Evolutionary conservation across 1,139 yeast species (phyloP), one percentile per base, ranked within the genome.

Genomic region (Wickerhamiella pararugosa): DNA sequence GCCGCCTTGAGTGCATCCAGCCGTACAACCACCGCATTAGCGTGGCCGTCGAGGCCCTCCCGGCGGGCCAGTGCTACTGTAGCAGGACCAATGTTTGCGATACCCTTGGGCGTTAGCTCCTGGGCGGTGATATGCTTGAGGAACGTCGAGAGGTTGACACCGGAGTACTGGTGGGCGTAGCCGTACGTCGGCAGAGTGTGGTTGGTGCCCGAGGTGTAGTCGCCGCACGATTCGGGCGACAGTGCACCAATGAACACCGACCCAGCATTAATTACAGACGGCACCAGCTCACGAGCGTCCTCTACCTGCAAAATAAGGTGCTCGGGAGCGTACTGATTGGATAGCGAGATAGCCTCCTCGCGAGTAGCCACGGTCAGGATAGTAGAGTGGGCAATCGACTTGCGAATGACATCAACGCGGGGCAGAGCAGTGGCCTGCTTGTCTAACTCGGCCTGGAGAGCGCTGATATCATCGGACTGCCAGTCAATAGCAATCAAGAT

Each of bases 111-210:
- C 2, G 86, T 79, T 21, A 90, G 82, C 56, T 80, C 84, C 65
- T 90, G 98, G 15, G 94, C 74, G 11, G 98, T 90, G 53, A 90
- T 81, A 65, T 82, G 86, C 64, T 92, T 90, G 63, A 83, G 93
- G 76, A 84, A 90, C 0, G 96, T 86, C 40, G 87, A 79, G 29
- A 97, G 87, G 65, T 90, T 90, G 46, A 87, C 97, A 45, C 99
- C 99, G 50, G 94, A 80, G 65, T 90, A 90, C 72, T 84, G 93
- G 65, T 86, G 79, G 39, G 99, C 97, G 58, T 90, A 90, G 41
- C 99, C 98, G 60, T 90, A 90, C 0, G 99, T 90, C 46, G 98
- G 99, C 55, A 90, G 71, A 0, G 98, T 90, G 65, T 87, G 97
- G 69, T 90, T 90, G 5, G 98, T 90, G 58, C 98, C 97, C 49